Evolutionary conservation across 306 rosid species (phyloP).

Genomic region (Pterocarpus santalinus): DNA sequence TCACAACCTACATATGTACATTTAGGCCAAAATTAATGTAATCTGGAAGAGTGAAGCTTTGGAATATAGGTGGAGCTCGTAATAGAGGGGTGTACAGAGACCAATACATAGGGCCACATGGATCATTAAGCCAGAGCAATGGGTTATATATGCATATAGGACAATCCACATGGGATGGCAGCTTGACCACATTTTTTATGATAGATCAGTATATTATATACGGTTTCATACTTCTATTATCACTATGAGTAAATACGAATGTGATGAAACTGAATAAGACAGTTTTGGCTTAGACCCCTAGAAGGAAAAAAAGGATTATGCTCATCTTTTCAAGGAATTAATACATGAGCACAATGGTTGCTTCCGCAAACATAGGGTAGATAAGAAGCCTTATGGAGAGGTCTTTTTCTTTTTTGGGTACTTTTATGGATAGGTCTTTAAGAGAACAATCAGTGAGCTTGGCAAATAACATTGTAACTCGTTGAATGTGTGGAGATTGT

Average conservation of each 20-base stretch:
- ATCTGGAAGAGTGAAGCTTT: too few species aligned
- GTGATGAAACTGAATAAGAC: neutral
- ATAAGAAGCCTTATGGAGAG: neutral
- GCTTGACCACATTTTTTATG: neutral
- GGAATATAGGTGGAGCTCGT: too few species aligned
- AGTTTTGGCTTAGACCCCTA: neutral
- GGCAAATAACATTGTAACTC: neutral
- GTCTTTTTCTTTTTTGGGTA: too few species aligned
- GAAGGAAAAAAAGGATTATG: neutral
- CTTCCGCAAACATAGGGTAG: neutral
- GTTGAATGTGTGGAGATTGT: neutral
- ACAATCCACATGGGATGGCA: neutral
- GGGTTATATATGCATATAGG: neutral
- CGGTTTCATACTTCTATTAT: neutral
- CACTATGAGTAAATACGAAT: neutral
- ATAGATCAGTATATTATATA: neutral
- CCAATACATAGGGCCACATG: too few species aligned
- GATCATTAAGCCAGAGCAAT: too few species aligned
- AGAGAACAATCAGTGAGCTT: neutral
- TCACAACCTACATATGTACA: too few species aligned
- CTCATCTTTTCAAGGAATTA: neutral
- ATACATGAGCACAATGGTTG: slow-evolving; percentile 1
- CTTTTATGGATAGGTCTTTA: too few species aligned
- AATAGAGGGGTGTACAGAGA: too few species aligned
- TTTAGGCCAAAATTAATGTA: too few species aligned